Conservation (phyloP, 2,329 filamentous ascomycete species). For the Hawksworthiomyces lignivorus region DNA sequence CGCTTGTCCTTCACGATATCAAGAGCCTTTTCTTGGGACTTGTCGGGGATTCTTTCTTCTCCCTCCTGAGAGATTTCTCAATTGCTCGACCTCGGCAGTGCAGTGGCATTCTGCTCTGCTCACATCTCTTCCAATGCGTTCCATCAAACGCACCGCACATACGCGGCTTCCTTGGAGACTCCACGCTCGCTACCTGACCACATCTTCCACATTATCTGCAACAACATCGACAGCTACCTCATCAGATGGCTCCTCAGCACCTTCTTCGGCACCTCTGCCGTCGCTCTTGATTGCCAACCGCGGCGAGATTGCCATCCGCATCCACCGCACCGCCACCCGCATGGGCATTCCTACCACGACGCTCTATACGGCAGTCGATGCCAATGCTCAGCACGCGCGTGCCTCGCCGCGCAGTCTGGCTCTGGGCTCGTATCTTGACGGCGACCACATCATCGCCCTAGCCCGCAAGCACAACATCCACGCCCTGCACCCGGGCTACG, state of each 20-base stretch:
- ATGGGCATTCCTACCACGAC: constrained; percentile 92
- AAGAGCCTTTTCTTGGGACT: too few relatives aligned
- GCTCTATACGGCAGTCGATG: constrained; percentile 89
- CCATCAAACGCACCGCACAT: constrained; percentile 41
- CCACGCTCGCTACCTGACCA: constrained; percentile 9
- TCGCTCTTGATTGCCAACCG: constrained; percentile 94
- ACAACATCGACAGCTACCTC: constrained; percentile 15
- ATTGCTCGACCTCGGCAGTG: too few relatives aligned
- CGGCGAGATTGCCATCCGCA: constrained; percentile 91
- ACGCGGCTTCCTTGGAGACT: constrained; percentile 33
- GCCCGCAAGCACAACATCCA: constrained; percentile 81
- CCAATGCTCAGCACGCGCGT: constrained; percentile 77
- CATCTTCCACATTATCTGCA: constrained; percentile 2
- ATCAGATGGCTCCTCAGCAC: constrained; percentile 10
- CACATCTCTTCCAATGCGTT: too few relatives aligned
- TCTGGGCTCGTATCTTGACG: constrained; percentile 85
- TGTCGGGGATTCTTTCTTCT: not conserved
- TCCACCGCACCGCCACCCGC: constrained; percentile 77
- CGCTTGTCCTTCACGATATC: too few relatives aligned
- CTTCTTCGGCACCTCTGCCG: constrained; percentile 21
- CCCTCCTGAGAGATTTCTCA: too few relatives aligned
- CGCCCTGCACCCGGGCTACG: constrained; percentile 93
- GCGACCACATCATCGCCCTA: constrained; percentile 81
- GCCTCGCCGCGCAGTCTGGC: constrained; percentile 78
- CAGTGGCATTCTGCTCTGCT: too few relatives aligned